A percentile compares a stretch with the other conserved stretches of the same genome.
Conservation (phyloP, 1,284 basidiomycete species). For the Leccinum fallax region DNA sequence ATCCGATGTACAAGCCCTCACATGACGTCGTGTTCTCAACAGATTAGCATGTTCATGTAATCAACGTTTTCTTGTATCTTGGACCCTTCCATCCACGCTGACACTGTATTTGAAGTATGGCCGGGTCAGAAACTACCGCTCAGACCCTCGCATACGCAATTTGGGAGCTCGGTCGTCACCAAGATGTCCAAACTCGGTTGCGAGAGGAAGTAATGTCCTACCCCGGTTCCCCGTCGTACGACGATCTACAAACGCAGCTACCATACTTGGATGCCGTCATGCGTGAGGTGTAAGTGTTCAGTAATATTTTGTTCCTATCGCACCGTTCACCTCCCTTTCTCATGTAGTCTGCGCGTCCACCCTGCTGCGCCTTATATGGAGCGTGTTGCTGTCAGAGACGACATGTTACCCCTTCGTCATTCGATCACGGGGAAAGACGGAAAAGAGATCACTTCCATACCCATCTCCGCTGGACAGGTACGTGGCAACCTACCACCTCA, state of each 20-base stretch:
- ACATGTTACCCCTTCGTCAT: slow-evolving; percentile 9
- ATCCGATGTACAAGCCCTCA: not conserved
- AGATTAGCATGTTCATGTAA: slow-evolving; percentile 17
- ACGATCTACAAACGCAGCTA: slow-evolving; percentile 9
- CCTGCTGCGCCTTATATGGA: slow-evolving; percentile 8
- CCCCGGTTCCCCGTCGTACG: slow-evolving; percentile 8
- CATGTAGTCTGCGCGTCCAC: slow-evolving; percentile 7
- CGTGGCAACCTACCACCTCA: not conserved
- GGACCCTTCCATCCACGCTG: not conserved
- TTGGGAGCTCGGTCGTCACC: slow-evolving; percentile 13
- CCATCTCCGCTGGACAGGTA: slow-evolving; percentile 10
- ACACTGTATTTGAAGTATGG: slow-evolving; percentile 4
- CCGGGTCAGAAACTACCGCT: slow-evolving; percentile 9
- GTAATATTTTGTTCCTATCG: not conserved
- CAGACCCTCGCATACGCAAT: slow-evolving; percentile 9
- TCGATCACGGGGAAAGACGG: slow-evolving; percentile 4
- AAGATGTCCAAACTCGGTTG: slow-evolving; percentile 7
- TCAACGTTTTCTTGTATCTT: not conserved
- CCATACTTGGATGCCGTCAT: slow-evolving; percentile 13
- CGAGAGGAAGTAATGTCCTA: slow-evolving; percentile 6
- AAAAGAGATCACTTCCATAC: slow-evolving; percentile 7
- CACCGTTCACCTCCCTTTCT: no score
- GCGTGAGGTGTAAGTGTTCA: slow-evolving; percentile 10
- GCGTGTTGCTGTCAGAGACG: slow-evolving; percentile 8
- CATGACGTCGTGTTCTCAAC: not conserved